Conservation (phyloP, 108 stramenopile species). For the Hondaea fermentalgiana region DNA sequence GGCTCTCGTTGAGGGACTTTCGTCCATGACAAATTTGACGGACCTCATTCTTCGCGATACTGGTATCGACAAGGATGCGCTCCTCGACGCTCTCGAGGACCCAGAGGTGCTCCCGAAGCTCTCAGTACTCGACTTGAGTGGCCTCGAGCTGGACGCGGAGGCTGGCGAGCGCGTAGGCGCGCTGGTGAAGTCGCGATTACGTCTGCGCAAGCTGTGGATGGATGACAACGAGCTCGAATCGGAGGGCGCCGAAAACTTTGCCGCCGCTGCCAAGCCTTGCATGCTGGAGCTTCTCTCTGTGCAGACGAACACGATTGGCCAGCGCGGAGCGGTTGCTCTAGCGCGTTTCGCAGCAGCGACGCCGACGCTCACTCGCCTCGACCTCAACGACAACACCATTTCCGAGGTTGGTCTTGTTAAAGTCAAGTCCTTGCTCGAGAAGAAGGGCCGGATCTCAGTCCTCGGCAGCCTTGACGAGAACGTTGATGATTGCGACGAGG, state of each 20-base stretch:
- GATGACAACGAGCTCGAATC: slow-evolving; percentile 8
- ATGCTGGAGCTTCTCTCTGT: background rate
- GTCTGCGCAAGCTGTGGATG: background rate
- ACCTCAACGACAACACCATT: background rate
- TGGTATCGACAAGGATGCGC: background rate
- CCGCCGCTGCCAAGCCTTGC: background rate
- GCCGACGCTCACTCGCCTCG: background rate
- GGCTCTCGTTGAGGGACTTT: background rate
- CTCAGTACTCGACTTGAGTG: background rate
- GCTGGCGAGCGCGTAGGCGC: background rate
- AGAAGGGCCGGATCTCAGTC: background rate
- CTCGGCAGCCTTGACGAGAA: background rate
- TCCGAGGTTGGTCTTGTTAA: background rate
- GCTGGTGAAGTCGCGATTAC: background rate
- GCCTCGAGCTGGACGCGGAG: background rate
- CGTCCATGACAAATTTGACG: background rate
- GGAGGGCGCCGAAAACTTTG: background rate
- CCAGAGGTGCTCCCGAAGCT: background rate
- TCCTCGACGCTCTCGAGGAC: background rate
- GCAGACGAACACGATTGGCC: background rate
- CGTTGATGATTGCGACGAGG: background rate
- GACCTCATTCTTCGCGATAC: background rate
- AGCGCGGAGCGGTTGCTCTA: background rate
- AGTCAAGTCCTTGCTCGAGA: background rate
- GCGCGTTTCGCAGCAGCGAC: background rate